phyloP scores from a whole-genome alignment of 257 asterid genomes.

The Salvia rosmarinus region DNA sequence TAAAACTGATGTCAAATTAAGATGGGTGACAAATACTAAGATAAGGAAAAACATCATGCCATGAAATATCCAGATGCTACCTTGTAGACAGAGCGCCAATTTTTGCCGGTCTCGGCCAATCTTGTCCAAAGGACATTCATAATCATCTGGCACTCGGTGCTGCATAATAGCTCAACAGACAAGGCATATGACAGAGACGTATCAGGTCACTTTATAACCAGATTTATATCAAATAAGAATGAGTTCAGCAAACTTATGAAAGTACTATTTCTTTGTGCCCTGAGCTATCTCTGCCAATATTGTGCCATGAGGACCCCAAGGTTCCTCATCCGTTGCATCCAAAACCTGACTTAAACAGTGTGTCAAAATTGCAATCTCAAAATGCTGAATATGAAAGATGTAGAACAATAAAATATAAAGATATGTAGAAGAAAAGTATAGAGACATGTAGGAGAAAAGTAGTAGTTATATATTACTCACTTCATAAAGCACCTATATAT shows the following conservation, averaged over 20 bases:
- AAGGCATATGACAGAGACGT: constrained; percentile 34
- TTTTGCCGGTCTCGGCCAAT: constrained; percentile 79
- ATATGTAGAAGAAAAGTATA: too few species aligned
- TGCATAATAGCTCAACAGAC: constrained; percentile 52
- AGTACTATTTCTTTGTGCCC: constrained; percentile 92
- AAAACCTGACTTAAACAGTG: constrained; percentile 61
- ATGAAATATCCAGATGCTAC: constrained; percentile 40
- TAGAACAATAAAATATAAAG: too few species aligned
- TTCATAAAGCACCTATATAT: too few species aligned
- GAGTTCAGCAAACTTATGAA: constrained; percentile 30
- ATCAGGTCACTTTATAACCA: constrained; percentile 21
- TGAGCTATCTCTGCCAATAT: constrained; percentile 91
- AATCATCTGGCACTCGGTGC: constrained; percentile 87
- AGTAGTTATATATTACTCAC: too few species aligned
- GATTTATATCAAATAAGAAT: constrained; percentile 25
- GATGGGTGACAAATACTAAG: neutral
- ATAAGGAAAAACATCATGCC: neutral
- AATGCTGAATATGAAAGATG: neutral
- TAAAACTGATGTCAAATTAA: neutral
- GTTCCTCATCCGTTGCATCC: constrained; percentile 98
- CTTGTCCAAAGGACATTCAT: constrained; percentile 96
- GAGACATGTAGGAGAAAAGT: too few species aligned
- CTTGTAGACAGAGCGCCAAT: constrained; percentile 96
- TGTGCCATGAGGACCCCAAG: constrained; percentile 99
- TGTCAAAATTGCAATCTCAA: constrained; percentile 24